These are phyloP conservation scores for Samsoniella hepiali DNA, from an alignment of 2,329 filamentous ascomycete species.

Conservation along the genomic window DNA sequence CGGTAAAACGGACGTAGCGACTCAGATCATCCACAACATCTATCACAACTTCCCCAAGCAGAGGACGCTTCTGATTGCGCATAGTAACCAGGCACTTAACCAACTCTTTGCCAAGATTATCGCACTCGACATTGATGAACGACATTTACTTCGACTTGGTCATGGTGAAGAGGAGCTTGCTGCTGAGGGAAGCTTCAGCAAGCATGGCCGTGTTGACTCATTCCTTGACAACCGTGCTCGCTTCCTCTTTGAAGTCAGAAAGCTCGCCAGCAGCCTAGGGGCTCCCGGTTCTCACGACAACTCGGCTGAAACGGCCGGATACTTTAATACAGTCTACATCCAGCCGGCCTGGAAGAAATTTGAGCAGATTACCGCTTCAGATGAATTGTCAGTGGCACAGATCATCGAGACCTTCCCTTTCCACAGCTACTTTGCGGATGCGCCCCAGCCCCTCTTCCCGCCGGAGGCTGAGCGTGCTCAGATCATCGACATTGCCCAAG, in stretches of 20 bases:
- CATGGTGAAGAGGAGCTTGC: constrained; percentile 94
- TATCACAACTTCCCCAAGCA: constrained; percentile 97
- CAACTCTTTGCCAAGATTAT: constrained; percentile 98
- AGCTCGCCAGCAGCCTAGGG: constrained; percentile 77
- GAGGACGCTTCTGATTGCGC: constrained; percentile 86
- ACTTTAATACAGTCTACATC: constrained; percentile 92
- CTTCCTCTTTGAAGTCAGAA: constrained; percentile 79
- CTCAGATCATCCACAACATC: constrained; percentile 97
- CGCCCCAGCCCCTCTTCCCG: constrained; percentile 82
- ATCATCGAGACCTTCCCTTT: constrained; percentile 81
- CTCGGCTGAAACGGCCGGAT: constrained; percentile 93
- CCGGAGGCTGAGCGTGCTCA: constrained; percentile 60
- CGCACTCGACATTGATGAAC: constrained; percentile 91
- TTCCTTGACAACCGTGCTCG: constrained; percentile 83
- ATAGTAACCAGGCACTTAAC: constrained; percentile 97
- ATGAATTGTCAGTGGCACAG: constrained; percentile 55
- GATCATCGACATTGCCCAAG: constrained; percentile 72
- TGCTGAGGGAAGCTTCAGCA: constrained; percentile 84
- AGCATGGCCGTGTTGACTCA: constrained; percentile 89
- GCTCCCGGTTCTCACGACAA: constrained; percentile 93
- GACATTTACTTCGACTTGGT: constrained; percentile 86
- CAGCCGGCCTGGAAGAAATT: constrained; percentile 87
- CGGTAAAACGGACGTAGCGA: constrained; percentile 98
- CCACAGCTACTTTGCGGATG: constrained; percentile 79
- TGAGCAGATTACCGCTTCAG: constrained; percentile 53